Percentiles rank a stretch among this genome's conserved stretches.
phyloP scores from a whole-genome alignment of 371 early-diverging fungal genomes.

The Mortierella sp. region DNA sequence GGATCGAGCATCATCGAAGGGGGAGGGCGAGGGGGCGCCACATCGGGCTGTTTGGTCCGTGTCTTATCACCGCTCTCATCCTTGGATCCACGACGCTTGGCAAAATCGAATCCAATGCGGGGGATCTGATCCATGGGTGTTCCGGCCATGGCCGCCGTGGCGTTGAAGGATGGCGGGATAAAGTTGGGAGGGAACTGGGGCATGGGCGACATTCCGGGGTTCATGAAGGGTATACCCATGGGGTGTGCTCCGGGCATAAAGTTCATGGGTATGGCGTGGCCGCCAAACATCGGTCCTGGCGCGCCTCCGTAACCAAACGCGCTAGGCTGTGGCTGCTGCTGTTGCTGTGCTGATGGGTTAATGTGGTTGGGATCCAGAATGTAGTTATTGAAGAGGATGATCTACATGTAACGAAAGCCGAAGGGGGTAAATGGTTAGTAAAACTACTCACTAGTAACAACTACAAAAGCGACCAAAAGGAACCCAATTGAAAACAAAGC shows the following conservation, averaged over 20 bases:
- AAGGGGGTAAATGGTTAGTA: no score
- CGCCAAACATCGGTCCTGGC: slow-evolving; percentile 37
- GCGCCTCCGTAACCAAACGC: slow-evolving; percentile 55
- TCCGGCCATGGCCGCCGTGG: slow-evolving; percentile 62
- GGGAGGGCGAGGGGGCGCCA: slow-evolving; percentile 32
- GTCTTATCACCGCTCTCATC: slow-evolving; percentile 32
- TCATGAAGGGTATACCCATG: slow-evolving; percentile 51
- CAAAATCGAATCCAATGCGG: slow-evolving; percentile 72
- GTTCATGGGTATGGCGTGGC: slow-evolving; percentile 45
- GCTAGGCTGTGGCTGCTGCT: slow-evolving; percentile 32
- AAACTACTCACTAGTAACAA: background rate
- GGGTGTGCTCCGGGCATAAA: slow-evolving; percentile 46
- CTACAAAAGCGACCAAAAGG: background rate
- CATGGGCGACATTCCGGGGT: slow-evolving; percentile 40
- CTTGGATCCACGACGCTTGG: slow-evolving; percentile 47
- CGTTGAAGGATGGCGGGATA: slow-evolving; percentile 47
- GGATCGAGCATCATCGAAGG: slow-evolving; percentile 46
- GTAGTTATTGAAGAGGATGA: slow-evolving; percentile 88
- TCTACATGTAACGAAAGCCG: slow-evolving; percentile 23
- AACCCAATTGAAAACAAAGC: background rate
- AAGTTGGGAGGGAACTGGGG: slow-evolving; percentile 50
- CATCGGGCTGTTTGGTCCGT: slow-evolving; percentile 23
- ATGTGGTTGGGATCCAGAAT: slow-evolving; percentile 85
- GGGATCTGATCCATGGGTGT: slow-evolving; percentile 78
- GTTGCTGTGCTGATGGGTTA: slow-evolving; percentile 61